phyloP scores from a whole-genome alignment of 331 rosid genomes.

The Pyrus hybrid region DNA sequence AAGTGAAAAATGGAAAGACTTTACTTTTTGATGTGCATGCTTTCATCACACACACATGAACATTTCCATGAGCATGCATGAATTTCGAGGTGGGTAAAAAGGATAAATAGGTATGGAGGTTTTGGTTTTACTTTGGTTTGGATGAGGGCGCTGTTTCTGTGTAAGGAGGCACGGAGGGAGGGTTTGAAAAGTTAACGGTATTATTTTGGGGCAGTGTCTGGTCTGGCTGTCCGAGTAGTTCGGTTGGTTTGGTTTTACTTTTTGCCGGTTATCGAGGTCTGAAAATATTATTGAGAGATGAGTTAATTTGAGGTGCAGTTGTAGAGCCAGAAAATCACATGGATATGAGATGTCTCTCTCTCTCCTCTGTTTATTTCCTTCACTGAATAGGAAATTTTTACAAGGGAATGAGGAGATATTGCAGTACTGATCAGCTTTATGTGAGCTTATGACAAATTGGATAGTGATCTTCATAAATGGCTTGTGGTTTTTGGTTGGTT shows the following conservation, averaged over 20 bases:
- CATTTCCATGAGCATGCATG: background rate
- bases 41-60: background rate
- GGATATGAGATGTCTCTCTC: conserved; percentile 20
- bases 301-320: conserved; percentile 12
- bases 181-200: background rate
- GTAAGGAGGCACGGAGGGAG: background rate
- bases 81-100: background rate
- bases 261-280: background rate
- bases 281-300: background rate
- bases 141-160: background rate
- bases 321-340: conserved; percentile 22
- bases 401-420: background rate
- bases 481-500: background rate
- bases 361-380: conserved; percentile 1
- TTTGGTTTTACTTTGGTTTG: background rate
- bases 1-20: background rate
- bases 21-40: background rate
- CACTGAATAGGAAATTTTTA: background rate
- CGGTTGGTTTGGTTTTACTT: background rate
- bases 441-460: background rate
- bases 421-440: background rate
- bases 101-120: background rate
- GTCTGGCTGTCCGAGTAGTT: background rate
- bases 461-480: background rate
- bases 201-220: background rate